Evolutionary conservation across 306 rosid species (phyloP).

Genomic region (Casuarina glauca): DNA sequence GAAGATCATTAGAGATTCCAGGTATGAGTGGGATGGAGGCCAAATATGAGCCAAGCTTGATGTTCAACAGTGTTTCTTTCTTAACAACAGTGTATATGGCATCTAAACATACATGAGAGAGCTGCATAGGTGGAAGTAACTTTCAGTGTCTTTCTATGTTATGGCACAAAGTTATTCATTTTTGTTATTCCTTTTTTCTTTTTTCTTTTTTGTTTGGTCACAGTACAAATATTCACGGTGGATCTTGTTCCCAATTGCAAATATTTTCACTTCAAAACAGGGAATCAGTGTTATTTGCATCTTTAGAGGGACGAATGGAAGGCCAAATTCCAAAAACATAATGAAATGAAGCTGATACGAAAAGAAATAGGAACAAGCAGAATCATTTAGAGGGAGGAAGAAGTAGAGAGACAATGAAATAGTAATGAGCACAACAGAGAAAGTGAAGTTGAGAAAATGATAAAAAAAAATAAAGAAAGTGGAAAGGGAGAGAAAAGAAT

Average conservation of each 20-base stretch:
- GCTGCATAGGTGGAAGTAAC: neutral
- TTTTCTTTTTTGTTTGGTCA: neutral
- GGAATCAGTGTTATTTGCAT: neutral
- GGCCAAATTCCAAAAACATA: neutral
- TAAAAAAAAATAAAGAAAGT: neutral
- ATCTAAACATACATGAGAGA: neutral
- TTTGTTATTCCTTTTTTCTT: neutral
- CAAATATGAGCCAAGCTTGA: neutral
- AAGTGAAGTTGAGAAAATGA: neutral
- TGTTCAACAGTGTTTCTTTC: neutral
- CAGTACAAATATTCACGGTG: neutral
- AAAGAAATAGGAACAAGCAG: neutral
- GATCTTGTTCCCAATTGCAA: neutral
- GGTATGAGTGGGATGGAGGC: neutral
- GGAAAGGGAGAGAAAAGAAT: neutral
- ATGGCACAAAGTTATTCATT: neutral
- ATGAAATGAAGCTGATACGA: neutral
- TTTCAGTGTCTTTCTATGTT: neutral
- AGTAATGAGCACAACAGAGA: neutral
- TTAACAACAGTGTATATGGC: neutral
- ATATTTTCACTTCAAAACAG: neutral
- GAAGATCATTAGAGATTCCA: neutral
- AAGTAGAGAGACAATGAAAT: neutral
- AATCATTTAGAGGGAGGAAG: neutral
- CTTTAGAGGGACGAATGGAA: neutral